Conservation (phyloP, 352 stramenopile genomes). For the Phytophthora sansomeana region DNA sequence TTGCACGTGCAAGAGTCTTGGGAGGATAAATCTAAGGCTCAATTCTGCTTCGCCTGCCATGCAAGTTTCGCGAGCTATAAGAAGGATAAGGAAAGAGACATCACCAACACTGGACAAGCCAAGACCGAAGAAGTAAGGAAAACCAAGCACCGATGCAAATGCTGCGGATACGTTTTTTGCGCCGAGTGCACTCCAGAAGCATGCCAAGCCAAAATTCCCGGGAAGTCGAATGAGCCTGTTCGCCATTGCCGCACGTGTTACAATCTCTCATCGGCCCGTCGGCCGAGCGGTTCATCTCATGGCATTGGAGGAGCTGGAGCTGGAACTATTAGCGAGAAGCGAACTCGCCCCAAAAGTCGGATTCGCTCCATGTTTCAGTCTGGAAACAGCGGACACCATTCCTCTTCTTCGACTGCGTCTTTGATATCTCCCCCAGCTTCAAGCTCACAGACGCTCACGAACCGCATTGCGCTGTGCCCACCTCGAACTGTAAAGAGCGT, state of each 20-base stretch:
- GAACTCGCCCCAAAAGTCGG: constrained; percentile 46
- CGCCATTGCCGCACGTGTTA: constrained; percentile 84
- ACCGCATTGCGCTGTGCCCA: constrained; percentile 70
- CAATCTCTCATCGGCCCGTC: constrained; percentile 71
- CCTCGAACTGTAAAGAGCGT: constrained; percentile 87
- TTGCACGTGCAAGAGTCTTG: constrained; percentile 83
- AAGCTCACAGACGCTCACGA: constrained; percentile 59
- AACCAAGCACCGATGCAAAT: constrained; percentile 79
- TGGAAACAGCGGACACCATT: constrained; percentile 27
- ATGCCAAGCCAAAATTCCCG: constrained; percentile 74
- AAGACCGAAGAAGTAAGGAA: constrained; percentile 25
- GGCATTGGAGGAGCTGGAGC: constrained; percentile 47
- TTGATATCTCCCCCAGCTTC: constrained; percentile 17
- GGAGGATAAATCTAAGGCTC: constrained; percentile 74
- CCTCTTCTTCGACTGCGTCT: constrained; percentile 18
- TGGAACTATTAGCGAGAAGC: constrained; percentile 37
- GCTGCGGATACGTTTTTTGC: constrained; percentile 88
- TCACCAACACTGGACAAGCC: constrained; percentile 5
- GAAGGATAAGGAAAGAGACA: constrained; percentile 52
- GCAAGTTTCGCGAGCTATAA: constrained; percentile 45
- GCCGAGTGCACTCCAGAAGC: constrained; percentile 76
- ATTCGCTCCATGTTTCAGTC: constrained; percentile 75
- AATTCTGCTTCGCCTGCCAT: constrained; percentile 85
- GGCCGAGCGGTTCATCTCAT: constrained; percentile 59
- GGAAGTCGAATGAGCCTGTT: constrained; percentile 63